phyloP scores from a whole-genome alignment of 805 yeast species.

The Candida endomychidarum region DNA sequence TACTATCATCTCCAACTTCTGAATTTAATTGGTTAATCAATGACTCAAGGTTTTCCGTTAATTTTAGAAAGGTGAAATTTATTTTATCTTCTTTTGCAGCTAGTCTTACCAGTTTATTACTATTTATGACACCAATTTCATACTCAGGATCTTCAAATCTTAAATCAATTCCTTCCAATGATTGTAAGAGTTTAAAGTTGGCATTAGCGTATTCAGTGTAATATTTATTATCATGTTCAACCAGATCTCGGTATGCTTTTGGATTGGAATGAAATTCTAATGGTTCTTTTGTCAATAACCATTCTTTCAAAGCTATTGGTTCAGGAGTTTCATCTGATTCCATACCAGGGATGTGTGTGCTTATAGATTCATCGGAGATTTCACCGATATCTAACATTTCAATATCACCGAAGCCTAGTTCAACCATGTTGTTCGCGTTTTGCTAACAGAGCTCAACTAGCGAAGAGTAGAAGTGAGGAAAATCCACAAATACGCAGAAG shows the following conservation, averaged over 20 bases:
- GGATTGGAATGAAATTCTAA: slow-evolving; percentile 42
- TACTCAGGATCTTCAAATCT: slow-evolving; percentile 17
- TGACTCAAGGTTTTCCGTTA: slow-evolving; percentile 28
- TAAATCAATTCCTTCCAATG: slow-evolving; percentile 19
- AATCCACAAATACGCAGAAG: background rate
- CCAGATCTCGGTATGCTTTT: slow-evolving; percentile 37
- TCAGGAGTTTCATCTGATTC: slow-evolving; percentile 12
- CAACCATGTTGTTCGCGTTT: slow-evolving; percentile 8
- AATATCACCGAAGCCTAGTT: slow-evolving; percentile 33
- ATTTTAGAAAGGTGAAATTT: slow-evolving; percentile 26
- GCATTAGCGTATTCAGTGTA: slow-evolving; percentile 50
- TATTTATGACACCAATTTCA: slow-evolving; percentile 33
- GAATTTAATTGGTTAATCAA: slow-evolving; percentile 23
- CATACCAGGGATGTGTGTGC: slow-evolving; percentile 17
- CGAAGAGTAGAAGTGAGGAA: background rate
- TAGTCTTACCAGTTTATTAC: slow-evolving; percentile 1
- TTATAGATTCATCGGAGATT: slow-evolving; percentile 27
- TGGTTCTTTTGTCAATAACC: slow-evolving; percentile 41
- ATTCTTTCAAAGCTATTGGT: slow-evolving; percentile 45
- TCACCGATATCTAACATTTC: slow-evolving; percentile 47
- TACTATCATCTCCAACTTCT: slow-evolving; percentile 27
- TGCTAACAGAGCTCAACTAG: background rate
- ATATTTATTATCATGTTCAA: slow-evolving; percentile 38
- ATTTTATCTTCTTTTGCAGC: slow-evolving; percentile 9
- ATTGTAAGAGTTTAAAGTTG: slow-evolving; percentile 53